Conservation (phyloP, 768 basidiomycete genomes). For the Mycena maculata region DNA sequence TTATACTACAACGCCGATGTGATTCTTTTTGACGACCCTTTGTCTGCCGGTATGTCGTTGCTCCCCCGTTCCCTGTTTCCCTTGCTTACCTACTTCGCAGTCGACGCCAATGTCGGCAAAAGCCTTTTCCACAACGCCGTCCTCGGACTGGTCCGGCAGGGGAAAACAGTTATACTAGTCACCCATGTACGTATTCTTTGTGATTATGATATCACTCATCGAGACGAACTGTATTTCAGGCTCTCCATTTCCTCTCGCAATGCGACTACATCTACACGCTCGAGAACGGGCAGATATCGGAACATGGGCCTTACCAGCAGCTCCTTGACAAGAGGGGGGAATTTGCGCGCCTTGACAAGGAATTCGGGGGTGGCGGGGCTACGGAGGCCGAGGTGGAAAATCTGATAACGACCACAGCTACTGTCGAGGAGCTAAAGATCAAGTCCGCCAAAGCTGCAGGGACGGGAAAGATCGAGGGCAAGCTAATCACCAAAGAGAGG, state of each 20-base stretch:
- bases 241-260: constrained; percentile 87
- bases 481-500: constrained; percentile 73
- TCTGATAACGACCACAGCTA: constrained; percentile 30
- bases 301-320: constrained; percentile 70
- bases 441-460: constrained; percentile 56
- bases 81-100: constrained; percentile 46
- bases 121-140: constrained; percentile 77
- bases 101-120: constrained; percentile 82
- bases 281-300: constrained; percentile 79
- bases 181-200: no score
- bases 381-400: constrained; percentile 38
- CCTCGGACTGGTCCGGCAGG: constrained; percentile 54
- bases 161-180: constrained; percentile 88
- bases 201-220: no score
- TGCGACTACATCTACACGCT: constrained; percentile 90
- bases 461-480: constrained; percentile 73
- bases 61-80: background rate
- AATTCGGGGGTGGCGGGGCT: constrained; percentile 63
- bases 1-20: constrained; percentile 75
- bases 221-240: no score
- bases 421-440: constrained; percentile 47
- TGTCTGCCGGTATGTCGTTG: constrained; percentile 67
- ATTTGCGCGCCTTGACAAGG: constrained; percentile 67
- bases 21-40: constrained; percentile 69
- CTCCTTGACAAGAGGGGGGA: constrained; percentile 62